Conservation (phyloP, 2,329 filamentous ascomycete species). For the Orbilia brochopaga region DNA sequence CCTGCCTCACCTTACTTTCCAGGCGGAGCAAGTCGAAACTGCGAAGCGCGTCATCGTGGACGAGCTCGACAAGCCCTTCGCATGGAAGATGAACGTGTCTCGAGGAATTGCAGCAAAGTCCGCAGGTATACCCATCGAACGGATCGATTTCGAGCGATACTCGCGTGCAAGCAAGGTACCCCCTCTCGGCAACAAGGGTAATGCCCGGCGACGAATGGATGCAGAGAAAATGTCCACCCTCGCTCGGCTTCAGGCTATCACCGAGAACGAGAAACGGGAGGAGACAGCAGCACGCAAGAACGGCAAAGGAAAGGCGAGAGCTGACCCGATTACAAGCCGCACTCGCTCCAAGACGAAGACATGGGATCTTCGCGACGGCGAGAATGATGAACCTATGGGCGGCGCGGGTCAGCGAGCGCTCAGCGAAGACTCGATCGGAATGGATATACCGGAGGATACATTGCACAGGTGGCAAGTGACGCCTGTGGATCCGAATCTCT, state of each 20-base stretch:
- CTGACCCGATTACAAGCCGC: constrained; percentile 12
- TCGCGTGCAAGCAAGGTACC: constrained; percentile 26
- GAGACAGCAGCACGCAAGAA: constrained; percentile 10
- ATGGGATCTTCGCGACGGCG: neutral
- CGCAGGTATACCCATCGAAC: constrained; percentile 28
- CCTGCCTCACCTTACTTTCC: constrained; percentile 15
- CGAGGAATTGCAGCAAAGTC: constrained; percentile 26
- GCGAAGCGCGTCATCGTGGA: constrained; percentile 36
- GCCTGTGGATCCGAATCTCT: constrained; percentile 12
- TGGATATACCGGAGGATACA: constrained; percentile 8
- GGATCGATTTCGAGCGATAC: constrained; percentile 47
- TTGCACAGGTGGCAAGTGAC: constrained; percentile 28
- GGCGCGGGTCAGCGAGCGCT: neutral
- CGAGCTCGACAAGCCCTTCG: constrained; percentile 44
- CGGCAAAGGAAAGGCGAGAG: constrained; percentile 11
- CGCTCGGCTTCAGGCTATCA: constrained; percentile 47
- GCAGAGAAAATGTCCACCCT: constrained; percentile 49
- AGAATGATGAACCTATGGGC: constrained; percentile 1
- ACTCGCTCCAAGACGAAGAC: constrained; percentile 39
- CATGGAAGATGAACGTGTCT: constrained; percentile 37
- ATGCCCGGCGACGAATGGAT: constrained; percentile 41
- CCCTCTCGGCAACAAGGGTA: constrained; percentile 20
- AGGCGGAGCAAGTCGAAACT: constrained; percentile 23
- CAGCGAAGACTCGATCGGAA: constrained; percentile 1
- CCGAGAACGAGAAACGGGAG: constrained; percentile 43